Conservation (phyloP, 2,329 filamentous ascomycete species). For the Penicillium sp. region DNA sequence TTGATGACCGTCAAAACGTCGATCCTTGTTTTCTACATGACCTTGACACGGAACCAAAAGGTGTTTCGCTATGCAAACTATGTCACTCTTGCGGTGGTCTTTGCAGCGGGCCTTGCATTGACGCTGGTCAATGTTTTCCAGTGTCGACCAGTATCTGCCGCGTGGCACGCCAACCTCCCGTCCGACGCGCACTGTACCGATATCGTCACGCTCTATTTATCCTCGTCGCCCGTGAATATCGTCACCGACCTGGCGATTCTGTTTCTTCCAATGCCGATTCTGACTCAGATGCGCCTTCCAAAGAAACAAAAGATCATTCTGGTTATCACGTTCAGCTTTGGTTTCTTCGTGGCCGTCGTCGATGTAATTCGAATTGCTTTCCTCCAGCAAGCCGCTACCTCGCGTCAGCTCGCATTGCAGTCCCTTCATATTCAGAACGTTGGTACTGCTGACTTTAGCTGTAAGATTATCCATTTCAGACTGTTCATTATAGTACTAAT, state of each 20-base stretch:
- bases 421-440: slow-evolving; percentile 38
- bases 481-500: slow-evolving; percentile 15
- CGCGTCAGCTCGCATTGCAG: slow-evolving; percentile 31
- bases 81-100: slow-evolving; percentile 73
- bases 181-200: slow-evolving; percentile 56
- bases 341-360: slow-evolving; percentile 82
- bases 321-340: slow-evolving; percentile 80
- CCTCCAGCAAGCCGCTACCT: slow-evolving; percentile 68
- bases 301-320: slow-evolving; percentile 84
- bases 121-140: slow-evolving; percentile 88
- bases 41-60: slow-evolving; percentile 74
- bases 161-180: slow-evolving; percentile 57
- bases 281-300: slow-evolving; percentile 83
- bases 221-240: slow-evolving; percentile 85
- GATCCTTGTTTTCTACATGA: slow-evolving; percentile 88
- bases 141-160: slow-evolving; percentile 72
- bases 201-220: slow-evolving; percentile 64
- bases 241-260: slow-evolving; percentile 87
- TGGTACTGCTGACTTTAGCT: slow-evolving; percentile 54
- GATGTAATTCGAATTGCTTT: slow-evolving; percentile 90
- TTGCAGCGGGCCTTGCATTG: slow-evolving; percentile 72
- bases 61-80: slow-evolving; percentile 82
- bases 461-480: slow-evolving; percentile 25
- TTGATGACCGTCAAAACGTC: slow-evolving; percentile 91
- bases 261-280: slow-evolving; percentile 81